Percentiles rank a stretch among this genome's conserved stretches.
phyloP scores from a whole-genome alignment of 192 early-diverging fungal genomes.

The Mortierella claussenii region DNA sequence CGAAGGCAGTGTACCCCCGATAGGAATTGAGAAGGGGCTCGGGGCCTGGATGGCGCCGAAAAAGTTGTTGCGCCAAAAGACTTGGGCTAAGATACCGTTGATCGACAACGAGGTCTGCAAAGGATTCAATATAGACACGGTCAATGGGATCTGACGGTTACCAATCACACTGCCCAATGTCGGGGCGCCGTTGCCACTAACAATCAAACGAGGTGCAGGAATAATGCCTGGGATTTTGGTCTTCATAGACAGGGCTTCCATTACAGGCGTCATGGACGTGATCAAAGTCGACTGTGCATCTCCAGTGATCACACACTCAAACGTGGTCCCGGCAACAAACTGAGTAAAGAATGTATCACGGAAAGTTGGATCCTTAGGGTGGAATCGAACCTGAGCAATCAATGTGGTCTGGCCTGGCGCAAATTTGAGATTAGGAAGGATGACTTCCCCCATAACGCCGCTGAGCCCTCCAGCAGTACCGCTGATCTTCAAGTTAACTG shows the following conservation, averaged over 20 bases:
- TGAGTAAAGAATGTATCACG: constrained; percentile 34
- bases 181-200: constrained; percentile 19
- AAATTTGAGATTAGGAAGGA: constrained; percentile 29
- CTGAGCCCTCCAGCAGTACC: constrained; percentile 24
- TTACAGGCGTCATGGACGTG: constrained; percentile 14
- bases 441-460: constrained; percentile 35
- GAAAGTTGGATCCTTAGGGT: constrained; percentile 24
- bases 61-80: constrained; percentile 29
- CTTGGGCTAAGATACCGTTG: constrained; percentile 11
- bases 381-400: constrained; percentile 17
- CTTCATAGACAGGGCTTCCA: constrained; percentile 19
- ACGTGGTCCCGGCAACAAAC: constrained; percentile 28
- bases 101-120: constrained; percentile 19
- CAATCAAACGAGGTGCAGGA: constrained; percentile 29
- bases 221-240: constrained; percentile 32
- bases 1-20: constrained; percentile 10
- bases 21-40: constrained; percentile 10
- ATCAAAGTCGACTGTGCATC: constrained; percentile 17
- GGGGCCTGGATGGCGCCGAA: constrained; percentile 18
- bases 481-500: constrained; percentile 23
- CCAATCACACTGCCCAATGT: constrained; percentile 26
- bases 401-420: constrained; percentile 19
- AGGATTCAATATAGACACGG: constrained; percentile 18
- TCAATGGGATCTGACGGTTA: constrained; percentile 42
- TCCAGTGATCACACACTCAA: constrained; percentile 36